Base-by-base conservation (phyloP, 2,329 filamentous ascomycete species). In the Fusarium brevicatenulatum region DNA sequence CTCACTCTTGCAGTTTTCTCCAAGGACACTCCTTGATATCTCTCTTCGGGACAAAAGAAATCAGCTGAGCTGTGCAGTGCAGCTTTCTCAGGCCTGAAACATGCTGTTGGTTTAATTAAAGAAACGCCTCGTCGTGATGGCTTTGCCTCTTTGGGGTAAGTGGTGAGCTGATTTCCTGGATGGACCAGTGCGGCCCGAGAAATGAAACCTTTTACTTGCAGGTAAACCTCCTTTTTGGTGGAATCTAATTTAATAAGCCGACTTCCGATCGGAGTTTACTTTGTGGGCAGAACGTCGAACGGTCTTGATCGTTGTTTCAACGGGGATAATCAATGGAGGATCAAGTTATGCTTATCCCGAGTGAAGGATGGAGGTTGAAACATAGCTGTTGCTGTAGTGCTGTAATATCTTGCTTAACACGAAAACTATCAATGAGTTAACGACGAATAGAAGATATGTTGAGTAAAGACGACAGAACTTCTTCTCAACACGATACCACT, bases 61-160 rank as follows among this genome's bases (percentile, higher is more conserved):
- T 46, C 37, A 50, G 34, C 34, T 52, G 56, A 39, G 18, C 15
- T 43, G 37, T 54, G 55, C 32, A 40, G 36, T 49, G 37, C 65
- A 53, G 40, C 18, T 47, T 53, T 50, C 30, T 44, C 57, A 47
- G 65, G 46, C 65, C 66, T 69, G 65, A 69, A 69, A 69, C 65
- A 55, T 46, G 34, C 34, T 52, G 32, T 21, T 36, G 34, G 39
- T 69, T 70, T 47, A 69, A 69, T 63, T 69, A 69, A 65, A 69
- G 34, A 40, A 63, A 69, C 58, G 66, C 65, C 66, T 64, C 54
- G 55, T 53, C 44, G 46, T 47, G 9, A n/a, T 47, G 32, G 34
- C 43, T 28, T 58, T 68, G 32, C 40, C 65, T 21, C 21, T 47
- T 43, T 40, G 10, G 30, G 66, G 52, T 37, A 53, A 53, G 58